Conservation (phyloP, 2,329 filamentous ascomycete species). For the Ascochyta lentis region DNA sequence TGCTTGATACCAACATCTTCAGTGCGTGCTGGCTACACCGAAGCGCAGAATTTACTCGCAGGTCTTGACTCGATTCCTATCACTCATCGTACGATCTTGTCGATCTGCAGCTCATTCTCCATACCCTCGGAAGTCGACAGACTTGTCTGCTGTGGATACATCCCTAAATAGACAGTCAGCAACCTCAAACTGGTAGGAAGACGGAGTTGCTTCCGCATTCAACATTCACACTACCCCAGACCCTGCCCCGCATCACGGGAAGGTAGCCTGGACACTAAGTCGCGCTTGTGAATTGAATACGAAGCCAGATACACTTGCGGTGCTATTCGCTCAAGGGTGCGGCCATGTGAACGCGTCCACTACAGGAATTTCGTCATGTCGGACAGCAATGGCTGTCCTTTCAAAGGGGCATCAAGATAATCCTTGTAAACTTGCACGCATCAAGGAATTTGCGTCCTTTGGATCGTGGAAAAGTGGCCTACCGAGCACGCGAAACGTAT, state of each 20-base stretch:
- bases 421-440: not conserved
- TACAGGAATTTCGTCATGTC: too few relatives aligned
- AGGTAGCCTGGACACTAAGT: not conserved
- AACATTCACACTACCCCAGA: not conserved
- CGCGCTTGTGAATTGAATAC: not conserved
- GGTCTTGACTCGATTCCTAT: not conserved
- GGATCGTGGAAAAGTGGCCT: not conserved
- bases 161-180: slow-evolving; percentile 1
- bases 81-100: not conserved
- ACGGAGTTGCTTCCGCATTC: slow-evolving; percentile 1
- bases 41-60: not conserved
- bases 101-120: not conserved
- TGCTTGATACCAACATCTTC: not conserved
- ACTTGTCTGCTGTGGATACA: not conserved
- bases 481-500: not conserved
- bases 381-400: not conserved
- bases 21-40: not conserved
- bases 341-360: not conserved
- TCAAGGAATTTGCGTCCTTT: not conserved
- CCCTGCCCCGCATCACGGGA: slow-evolving; percentile 7
- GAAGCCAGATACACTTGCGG: not conserved
- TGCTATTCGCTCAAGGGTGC: not conserved
- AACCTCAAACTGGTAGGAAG: not conserved
- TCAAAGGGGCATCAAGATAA: not conserved
- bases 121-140: not conserved